Base-by-base conservation (phyloP, 2,329 filamentous ascomycete genomes). In the Xylaria sp. region DNA sequence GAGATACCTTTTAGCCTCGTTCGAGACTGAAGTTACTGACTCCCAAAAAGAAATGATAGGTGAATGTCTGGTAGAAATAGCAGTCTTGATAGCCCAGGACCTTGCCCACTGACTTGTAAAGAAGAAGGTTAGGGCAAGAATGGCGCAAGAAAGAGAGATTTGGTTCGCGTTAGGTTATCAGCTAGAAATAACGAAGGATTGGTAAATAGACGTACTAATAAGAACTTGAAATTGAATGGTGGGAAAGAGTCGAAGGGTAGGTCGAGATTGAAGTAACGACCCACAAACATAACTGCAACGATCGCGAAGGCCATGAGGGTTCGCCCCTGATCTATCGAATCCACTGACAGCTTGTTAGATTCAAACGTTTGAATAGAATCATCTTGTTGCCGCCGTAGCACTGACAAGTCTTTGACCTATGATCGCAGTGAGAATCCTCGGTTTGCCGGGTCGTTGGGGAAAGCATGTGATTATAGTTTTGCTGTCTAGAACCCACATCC, bases 401-500 rank as follows among this genome's bases (percentile, higher is more conserved):
- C 51, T 57, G 17, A 76, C 62, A 19, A 73, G 60, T 69, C 72
- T 46, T 70, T 67, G 2, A 76, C 54, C 62, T 61, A 54, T 33
- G 27, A 15, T 23, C 8, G 37, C 1, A 3, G 35, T 49, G n/a
- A 38, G 41, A 37, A 21, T 40, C 13, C 44, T 10, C 13, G 15
- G 17, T n/a, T 8, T 23, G 15, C 75, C 75, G 75, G 75, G 79
- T 41, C 77, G 66, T 33, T 76, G 70, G 3, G 77, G 76, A 54
- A 78, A 78, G n/a, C 70, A 72, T 0, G 76, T 74, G 17, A 78
- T 72, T 40, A 78, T 74, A 2, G 76, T 77, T 38, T 77, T 58
- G 38, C 60, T 54, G 40, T 63, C 62, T 17, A 66, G 25, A 35
- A 68, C 58, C 66, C 64, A 67, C 54, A 68, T 60, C 62, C 64